Base-by-base conservation (phyloP, 1,284 basidiomycete genomes). In the Cutaneotrichosporon daszewskae region DNA sequence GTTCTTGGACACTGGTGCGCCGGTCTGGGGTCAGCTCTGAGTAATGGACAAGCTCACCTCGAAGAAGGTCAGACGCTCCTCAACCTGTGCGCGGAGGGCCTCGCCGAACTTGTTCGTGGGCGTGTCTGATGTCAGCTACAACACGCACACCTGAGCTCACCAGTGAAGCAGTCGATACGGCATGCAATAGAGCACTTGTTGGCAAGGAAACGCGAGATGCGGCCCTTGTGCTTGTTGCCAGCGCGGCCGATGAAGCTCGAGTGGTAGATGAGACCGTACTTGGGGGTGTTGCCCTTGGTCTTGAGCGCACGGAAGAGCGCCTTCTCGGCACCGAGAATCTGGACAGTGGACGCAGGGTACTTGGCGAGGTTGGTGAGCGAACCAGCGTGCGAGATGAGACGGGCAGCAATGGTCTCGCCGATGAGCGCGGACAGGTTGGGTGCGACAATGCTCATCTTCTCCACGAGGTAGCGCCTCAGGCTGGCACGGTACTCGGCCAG, bases 121-220 rank as follows among this genome's bases (percentile, higher is more conserved):
- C 38, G 80, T 80, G 47, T 91, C 87, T n/a, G n/a, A n/a, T n/a
- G n/a, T n/a, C n/a, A n/a, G n/a, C n/a, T n/a, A n/a, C n/a, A n/a
- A n/a, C n/a, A n/a, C n/a, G n/a, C n/a, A n/a, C n/a, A n/a, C n/a
- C n/a, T n/a, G n/a, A n/a, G n/a, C n/a, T n/a, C n/a, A n/a, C n/a
- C n/a, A 5, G 85, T 79, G 71, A 91, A 98, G 73, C 95, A 97
- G 73, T 99, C 95, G 74, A 98, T 98, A 49, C 95, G 79, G 36
- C 88, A 87, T 7, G 95, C 95, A 63, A 99, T 98, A 45, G 90
- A 94, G 70, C 91, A 95, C 75, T 99, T 99, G 80, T 98, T 98
- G 38, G 94, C 95, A 26, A 99, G 78, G 80, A 95, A 96, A 31
- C 92, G 84, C 11, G 91, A 95, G 71, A 97, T 97, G 49, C 95